Base-by-base conservation (phyloP, 1,284 basidiomycete species). In the Macrocystidia cucumis region DNA sequence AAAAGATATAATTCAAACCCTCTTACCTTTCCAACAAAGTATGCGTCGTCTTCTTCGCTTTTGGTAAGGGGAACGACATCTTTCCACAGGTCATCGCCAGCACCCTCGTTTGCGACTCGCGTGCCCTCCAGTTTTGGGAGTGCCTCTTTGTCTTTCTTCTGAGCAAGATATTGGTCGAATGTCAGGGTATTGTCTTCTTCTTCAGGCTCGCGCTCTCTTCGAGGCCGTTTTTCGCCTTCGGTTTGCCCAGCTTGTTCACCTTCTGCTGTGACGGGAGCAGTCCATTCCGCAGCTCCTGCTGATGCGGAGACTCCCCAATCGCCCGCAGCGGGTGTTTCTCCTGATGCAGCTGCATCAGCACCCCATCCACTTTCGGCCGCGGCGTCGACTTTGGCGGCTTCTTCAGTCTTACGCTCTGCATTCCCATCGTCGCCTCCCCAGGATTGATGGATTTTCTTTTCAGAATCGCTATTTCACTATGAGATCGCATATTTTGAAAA, bases 141-240 rank as follows among this genome's bases (percentile, higher is more conserved):
- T 12, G n/a, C 11, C 2, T 74, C 69, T 46, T 67, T 69, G 42
- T 78, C 74, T 51, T 73, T 78, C 62, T 83, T 66, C 61, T 85
- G 73, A 44, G 83, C 78, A 42, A 83, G 67, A 61, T 90, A 91
- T 58, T 91, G 78, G 35, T 90, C 88, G 47, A 87, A 68, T 26
- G 87, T 90, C 49, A 91, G 70, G 28, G 90, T 93, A 63, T 91
- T 90, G 67, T 96, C 92, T 60, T 92, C 90, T 59, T 93, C 90
- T 59, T 96, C 91, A 16, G 57, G 59, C 49, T 74, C 82, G 47
- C 62, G 62, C 45, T 75, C 74, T 47, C 60, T 65, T 50, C 70
- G 67, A 42, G 57, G 60, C 40, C 60, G 64, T 37, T 60, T 55
- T 50, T 66, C 60, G 28, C 57, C 55, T 24, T 62, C 66, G 37